phyloP scores from a whole-genome alignment of 2,329 filamentous ascomycete species.

The Apiospora sp. region DNA sequence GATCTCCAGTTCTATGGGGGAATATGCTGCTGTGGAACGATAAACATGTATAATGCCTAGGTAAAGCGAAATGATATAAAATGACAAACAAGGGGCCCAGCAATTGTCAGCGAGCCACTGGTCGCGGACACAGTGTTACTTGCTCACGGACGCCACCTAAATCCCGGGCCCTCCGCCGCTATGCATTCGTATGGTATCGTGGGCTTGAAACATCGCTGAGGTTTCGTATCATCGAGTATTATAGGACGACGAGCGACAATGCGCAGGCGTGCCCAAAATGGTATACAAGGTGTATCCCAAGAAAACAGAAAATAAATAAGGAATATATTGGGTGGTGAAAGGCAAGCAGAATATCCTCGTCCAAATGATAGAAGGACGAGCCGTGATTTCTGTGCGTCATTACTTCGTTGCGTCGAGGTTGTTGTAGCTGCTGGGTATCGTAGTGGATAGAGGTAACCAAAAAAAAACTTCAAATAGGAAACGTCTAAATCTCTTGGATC shows the following conservation, averaged over 20 bases:
- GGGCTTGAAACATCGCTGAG: conserved; percentile 26
- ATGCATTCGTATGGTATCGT: conserved; percentile 20
- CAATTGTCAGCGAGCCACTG: background rate
- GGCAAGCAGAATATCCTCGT: conserved; percentile 9
- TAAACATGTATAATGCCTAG: background rate
- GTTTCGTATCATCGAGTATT: conserved; percentile 24
- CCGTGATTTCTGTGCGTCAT: conserved; percentile 35
- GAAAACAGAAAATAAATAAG: conserved; percentile 11
- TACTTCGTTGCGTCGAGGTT: conserved; percentile 39
- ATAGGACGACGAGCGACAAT: conserved; percentile 15
- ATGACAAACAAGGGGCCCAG: conserved; percentile 11
- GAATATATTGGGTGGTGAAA: background rate
- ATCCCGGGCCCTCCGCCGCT: conserved; percentile 10
- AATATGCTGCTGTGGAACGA: conserved; percentile 24
- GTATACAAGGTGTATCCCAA: background rate
- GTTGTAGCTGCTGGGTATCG: conserved; percentile 45
- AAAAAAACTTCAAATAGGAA: conserved; percentile 30
- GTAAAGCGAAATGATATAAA: background rate
- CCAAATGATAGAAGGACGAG: conserved; percentile 10
- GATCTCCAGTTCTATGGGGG: conserved; percentile 28
- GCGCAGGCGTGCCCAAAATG: conserved; percentile 1
- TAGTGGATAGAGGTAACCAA: conserved; percentile 40
- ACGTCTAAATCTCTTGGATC: conserved; percentile 55
- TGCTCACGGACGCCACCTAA: background rate
- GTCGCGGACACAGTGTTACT: background rate